These are phyloP conservation scores for Suhomyces guaymorum DNA, from an alignment of 1,139 yeast genomes.

Conservation along the genomic window DNA sequence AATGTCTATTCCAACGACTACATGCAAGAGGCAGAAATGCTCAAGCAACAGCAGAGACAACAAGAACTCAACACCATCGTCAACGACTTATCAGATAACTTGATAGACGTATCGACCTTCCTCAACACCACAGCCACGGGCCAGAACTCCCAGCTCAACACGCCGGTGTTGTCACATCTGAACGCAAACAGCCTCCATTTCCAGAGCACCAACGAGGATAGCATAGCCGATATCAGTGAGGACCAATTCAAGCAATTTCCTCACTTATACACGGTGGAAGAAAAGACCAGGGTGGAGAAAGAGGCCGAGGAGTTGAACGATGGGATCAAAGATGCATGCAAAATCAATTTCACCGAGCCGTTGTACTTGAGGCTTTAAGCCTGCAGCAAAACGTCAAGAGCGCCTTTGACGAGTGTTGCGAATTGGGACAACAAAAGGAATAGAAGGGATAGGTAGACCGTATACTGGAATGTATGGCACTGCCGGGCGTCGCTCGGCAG, in stretches of 20 bases:
- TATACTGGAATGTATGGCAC: no score
- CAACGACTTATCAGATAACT: slow-evolving; percentile 44
- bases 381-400: no score
- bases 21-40: slow-evolving; percentile 41
- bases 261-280: slow-evolving; percentile 16
- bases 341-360: slow-evolving; percentile 26
- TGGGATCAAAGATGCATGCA: slow-evolving; percentile 24
- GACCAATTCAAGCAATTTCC: slow-evolving; percentile 14
- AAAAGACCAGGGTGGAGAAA: slow-evolving; percentile 24
- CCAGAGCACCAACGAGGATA: slow-evolving; percentile 13
- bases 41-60: slow-evolving; percentile 47
- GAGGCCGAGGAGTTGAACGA: slow-evolving; percentile 23
- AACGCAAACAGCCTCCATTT: slow-evolving; percentile 11
- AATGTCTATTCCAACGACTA: slow-evolving; percentile 34
- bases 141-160: slow-evolving; percentile 9
- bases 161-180: slow-evolving; percentile 10
- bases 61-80: slow-evolving; percentile 45
- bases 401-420: neutral
- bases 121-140: slow-evolving; percentile 22
- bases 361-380: slow-evolving; percentile 31
- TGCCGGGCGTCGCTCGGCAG: no score
- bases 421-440: no score
- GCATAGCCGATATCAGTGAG: slow-evolving; percentile 5
- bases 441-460: no score
- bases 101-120: slow-evolving; percentile 48